These are phyloP conservation scores for Nicotiana sylvestris DNA, from an alignment of 257 asterid genomes.

Conservation along the genomic window DNA sequence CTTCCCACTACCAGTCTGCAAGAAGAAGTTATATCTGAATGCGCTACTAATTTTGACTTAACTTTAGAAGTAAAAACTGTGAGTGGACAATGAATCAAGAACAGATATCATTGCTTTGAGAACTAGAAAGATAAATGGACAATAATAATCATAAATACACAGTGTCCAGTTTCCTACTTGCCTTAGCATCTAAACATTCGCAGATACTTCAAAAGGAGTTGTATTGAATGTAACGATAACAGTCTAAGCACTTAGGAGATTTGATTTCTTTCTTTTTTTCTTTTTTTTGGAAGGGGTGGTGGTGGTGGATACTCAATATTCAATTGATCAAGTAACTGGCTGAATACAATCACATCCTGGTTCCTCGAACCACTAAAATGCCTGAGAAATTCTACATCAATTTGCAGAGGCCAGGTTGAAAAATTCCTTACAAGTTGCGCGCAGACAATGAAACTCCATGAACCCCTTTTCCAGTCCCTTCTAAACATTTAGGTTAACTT, in stretches of 20 bases:
- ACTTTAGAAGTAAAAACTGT: constrained; percentile 1
- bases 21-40: constrained; percentile 2
- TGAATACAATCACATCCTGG: neutral
- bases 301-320: neutral
- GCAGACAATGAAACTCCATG: neutral
- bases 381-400: neutral
- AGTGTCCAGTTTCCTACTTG: neutral
- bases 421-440: neutral
- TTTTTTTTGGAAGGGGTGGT: neutral
- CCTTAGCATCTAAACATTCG: neutral
- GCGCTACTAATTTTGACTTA: constrained; percentile 4
- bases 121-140: neutral
- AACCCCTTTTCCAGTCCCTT: neutral
- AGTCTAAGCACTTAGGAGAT: neutral
- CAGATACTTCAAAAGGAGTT: neutral
- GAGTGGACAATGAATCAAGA: neutral
- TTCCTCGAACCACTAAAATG: neutral
- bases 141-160: neutral
- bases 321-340: neutral
- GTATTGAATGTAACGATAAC: neutral
- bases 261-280: neutral
- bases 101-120: neutral
- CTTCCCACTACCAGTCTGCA: constrained; percentile 99
- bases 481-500: neutral
- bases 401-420: neutral